Evolutionary conservation across 805 yeast species (phyloP).

Genomic region (Wickerhamiella australiensis): DNA sequence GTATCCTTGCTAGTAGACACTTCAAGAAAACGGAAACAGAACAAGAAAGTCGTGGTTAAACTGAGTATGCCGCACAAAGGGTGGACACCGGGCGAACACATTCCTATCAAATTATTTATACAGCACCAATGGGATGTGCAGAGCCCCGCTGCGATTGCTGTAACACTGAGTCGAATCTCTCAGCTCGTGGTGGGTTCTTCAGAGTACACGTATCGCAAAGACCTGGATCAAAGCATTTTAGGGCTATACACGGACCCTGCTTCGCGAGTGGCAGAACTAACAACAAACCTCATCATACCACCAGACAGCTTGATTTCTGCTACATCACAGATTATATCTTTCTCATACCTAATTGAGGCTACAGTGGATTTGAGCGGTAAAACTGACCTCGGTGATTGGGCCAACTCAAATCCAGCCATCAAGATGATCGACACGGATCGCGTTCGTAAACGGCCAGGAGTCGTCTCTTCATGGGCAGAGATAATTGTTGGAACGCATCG

Average conservation of each 20-base stretch:
- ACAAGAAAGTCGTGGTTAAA: conserved; percentile 23
- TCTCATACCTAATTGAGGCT: conserved; percentile 76
- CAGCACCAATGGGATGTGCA: conserved; percentile 60
- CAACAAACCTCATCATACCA: conserved; percentile 59
- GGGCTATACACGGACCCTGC: conserved; percentile 70
- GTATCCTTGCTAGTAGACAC: conserved; percentile 47
- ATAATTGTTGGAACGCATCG: conserved; percentile 71
- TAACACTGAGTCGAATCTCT: conserved; percentile 71
- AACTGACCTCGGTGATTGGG: conserved; percentile 27
- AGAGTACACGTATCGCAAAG: conserved; percentile 56
- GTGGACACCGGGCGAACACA: conserved; percentile 61
- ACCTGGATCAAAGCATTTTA: conserved; percentile 59
- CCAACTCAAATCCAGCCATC: conserved; percentile 16
- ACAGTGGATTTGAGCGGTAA: conserved; percentile 67
- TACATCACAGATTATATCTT: conserved; percentile 55
- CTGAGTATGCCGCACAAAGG: conserved; percentile 52
- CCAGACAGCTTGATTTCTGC: conserved; percentile 80
- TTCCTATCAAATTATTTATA: conserved; percentile 57
- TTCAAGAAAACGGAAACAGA: conserved; percentile 30
- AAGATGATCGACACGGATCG: conserved; percentile 57
- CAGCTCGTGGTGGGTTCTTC: conserved; percentile 17
- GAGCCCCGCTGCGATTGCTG: conserved; percentile 59
- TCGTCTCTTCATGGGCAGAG: conserved; percentile 69
- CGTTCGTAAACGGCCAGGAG: conserved; percentile 61
- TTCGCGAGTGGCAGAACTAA: conserved; percentile 43